Percentiles rank a stretch among this genome's conserved stretches.
These are phyloP conservation scores for Wallacemonas sp. DNA, from an alignment of 208 protist species.

Conservation along the genomic window DNA sequence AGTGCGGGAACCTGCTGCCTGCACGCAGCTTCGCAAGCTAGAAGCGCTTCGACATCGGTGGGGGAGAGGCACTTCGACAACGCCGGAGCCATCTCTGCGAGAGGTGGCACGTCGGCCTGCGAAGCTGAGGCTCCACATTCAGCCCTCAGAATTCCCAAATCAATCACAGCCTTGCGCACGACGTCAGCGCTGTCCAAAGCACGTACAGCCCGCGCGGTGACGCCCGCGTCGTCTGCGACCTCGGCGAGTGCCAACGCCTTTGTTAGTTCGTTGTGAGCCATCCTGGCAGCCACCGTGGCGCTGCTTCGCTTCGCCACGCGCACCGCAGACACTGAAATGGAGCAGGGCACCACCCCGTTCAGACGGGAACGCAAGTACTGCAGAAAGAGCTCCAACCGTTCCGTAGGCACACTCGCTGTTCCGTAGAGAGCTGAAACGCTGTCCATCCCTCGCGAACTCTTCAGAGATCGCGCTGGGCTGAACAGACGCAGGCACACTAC, in stretches of 20 bases:
- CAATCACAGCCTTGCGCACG: not conserved
- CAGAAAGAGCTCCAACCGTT: slow-evolving; percentile 43
- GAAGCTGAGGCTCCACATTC: slow-evolving; percentile 6
- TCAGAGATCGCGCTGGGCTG: slow-evolving; percentile 21
- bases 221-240: not conserved
- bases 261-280: not conserved
- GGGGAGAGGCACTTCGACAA: not conserved
- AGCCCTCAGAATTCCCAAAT: slow-evolving; percentile 6
- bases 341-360: slow-evolving; percentile 24
- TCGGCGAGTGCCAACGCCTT: not conserved
- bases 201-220: not conserved
- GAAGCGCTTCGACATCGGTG: not conserved
- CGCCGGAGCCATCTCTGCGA: not conserved
- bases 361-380: slow-evolving; percentile 19
- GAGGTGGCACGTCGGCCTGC: not conserved
- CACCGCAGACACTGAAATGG: slow-evolving; percentile 26
- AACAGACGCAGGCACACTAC: slow-evolving; percentile 71
- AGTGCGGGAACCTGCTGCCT: not conserved
- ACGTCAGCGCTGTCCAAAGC: not conserved
- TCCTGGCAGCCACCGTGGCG: slow-evolving; percentile 9
- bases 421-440: slow-evolving; percentile 56
- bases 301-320: slow-evolving; percentile 24
- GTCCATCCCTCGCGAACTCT: slow-evolving; percentile 36
- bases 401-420: slow-evolving; percentile 8
- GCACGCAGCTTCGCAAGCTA: slow-evolving; percentile 1